These are phyloP conservation scores for Grigorovia yakushimaensis DNA, from an alignment of 805 yeast species.

Conservation along the genomic window DNA sequence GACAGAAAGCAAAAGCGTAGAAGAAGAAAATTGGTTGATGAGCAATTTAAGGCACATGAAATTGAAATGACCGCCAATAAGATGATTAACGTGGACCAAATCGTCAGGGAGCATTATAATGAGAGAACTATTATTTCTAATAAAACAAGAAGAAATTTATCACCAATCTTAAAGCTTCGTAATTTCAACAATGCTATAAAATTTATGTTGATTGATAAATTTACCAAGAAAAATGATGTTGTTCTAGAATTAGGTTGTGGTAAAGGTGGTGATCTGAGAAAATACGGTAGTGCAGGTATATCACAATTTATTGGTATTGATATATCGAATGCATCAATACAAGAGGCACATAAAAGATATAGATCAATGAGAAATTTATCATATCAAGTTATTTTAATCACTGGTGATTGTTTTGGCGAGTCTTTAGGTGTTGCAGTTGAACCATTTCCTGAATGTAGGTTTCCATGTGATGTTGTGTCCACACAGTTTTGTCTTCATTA, in stretches of 20 bases:
- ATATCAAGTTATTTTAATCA: conserved; percentile 77
- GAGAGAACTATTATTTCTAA: conserved; percentile 66
- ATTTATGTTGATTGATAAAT: conserved; percentile 70
- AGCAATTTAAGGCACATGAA: conserved; percentile 28
- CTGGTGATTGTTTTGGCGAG: conserved; percentile 82
- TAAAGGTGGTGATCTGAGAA: conserved; percentile 92
- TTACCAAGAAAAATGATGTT: conserved; percentile 42
- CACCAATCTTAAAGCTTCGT: conserved; percentile 79
- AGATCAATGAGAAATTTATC: conserved; percentile 42
- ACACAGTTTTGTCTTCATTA: conserved; percentile 92
- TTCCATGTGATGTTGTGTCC: conserved; percentile 83
- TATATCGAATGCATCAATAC: conserved; percentile 78
- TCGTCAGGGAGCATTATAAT: conserved; percentile 79
- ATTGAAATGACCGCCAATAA: conserved; percentile 29
- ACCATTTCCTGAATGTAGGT: conserved; percentile 54
- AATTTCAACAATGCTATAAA: conserved; percentile 89
- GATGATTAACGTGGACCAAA: conserved; percentile 42
- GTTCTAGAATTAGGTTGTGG: conserved; percentile 92
- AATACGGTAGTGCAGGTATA: conserved; percentile 69
- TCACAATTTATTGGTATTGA: conserved; percentile 84
- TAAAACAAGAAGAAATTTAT: conserved; percentile 50
- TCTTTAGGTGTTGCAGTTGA: conserved; percentile 58
- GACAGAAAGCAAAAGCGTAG: conserved; percentile 27
- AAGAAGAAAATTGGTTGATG: conserved; percentile 25
- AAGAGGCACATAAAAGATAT: conserved; percentile 75